Base-by-base conservation (phyloP, 495 filamentous ascomycete species). In the Aspergillus affinis region DNA sequence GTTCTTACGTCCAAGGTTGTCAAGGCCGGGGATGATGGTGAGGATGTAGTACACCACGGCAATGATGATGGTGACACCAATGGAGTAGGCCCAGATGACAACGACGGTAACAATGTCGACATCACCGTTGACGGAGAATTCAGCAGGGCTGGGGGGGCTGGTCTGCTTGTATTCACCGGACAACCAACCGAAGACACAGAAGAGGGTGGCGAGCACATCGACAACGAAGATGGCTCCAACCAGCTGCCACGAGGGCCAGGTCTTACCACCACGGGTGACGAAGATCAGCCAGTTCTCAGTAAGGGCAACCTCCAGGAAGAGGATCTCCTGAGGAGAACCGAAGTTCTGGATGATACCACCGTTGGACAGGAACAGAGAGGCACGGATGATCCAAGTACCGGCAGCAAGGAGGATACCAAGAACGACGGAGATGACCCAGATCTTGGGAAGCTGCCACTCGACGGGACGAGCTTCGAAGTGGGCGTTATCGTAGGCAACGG, bases 201-300 rank as follows among this genome's bases (percentile, higher is more conserved):
- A 90, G 66, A 90, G 76, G 55, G 87, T 89, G 49, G 87, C 81
- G 44, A 90, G 70, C 36, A 84, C 81, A 76, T 89, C 87, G 72
- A 90, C 87, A 70, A 82, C 75, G 70, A 88, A 79, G 76, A 90
- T 90, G 65, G 87, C 87, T 63, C 78, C 82, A 61, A 90, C 81
- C 53, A 90, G 77, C 74, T 90, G 86, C 84, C 85, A 89, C 49
- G 86, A 88, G 60, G 87, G 87, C 78, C 79, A 85, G 59, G 87
- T 90, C 67, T 86, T 81, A 61, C 80, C 84, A 74, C 87, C 87
- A 76, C 87, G 86, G 64, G 87, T 90, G 61, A 90, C 86, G 78
- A 90, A 90, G 76, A 90, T 90, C 62, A 90, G 80, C 87, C 87
- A 90, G 75, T 90, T 90, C 75, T 90, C 87, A 58, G 87, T 90